Conservation (phyloP, 2,329 filamentous ascomycete genomes). For the Setomelanomma holmii region DNA sequence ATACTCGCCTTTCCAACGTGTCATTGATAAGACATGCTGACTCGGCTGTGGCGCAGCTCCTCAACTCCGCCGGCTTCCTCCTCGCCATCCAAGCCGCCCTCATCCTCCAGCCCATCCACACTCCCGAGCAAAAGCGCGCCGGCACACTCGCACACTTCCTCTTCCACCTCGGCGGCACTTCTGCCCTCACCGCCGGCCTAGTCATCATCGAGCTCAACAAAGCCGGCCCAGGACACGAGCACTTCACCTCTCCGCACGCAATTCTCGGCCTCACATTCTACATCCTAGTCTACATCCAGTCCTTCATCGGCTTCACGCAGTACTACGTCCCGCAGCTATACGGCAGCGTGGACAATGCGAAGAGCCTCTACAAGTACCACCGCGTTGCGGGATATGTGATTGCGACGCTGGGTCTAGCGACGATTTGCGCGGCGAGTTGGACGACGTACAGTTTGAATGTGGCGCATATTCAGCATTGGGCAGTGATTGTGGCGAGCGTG, state of each 20-base stretch:
- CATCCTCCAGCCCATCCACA: slow-evolving; percentile 85
- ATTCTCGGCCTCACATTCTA: slow-evolving; percentile 82
- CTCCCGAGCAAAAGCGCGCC: slow-evolving; percentile 72
- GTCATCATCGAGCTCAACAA: slow-evolving; percentile 87
- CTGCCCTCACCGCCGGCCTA: slow-evolving; percentile 69
- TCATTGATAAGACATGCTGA: not conserved
- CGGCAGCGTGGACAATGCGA: slow-evolving; percentile 79
- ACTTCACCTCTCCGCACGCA: slow-evolving; percentile 83
- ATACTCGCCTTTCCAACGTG: not conserved
- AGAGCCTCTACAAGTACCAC: slow-evolving; percentile 90
- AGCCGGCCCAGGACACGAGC: slow-evolving; percentile 66
- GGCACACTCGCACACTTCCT: slow-evolving; percentile 71
- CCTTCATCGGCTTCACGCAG: slow-evolving; percentile 80
- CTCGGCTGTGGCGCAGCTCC: slow-evolving; percentile 45
- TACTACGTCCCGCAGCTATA: slow-evolving; percentile 78
- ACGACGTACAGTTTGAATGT: slow-evolving; percentile 76
- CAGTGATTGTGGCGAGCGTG: slow-evolving; percentile 69
- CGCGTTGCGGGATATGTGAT: slow-evolving; percentile 77
- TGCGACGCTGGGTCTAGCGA: slow-evolving; percentile 73
- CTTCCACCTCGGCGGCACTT: slow-evolving; percentile 71
- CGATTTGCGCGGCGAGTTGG: slow-evolving; percentile 75
- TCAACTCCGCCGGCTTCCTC: slow-evolving; percentile 72
- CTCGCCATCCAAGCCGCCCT: slow-evolving; percentile 81
- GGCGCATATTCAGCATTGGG: slow-evolving; percentile 78
- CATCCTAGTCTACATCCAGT: slow-evolving; percentile 73